Conservation (phyloP, 441 rosid genomes). For the Pelargonium citronellum region DNA sequence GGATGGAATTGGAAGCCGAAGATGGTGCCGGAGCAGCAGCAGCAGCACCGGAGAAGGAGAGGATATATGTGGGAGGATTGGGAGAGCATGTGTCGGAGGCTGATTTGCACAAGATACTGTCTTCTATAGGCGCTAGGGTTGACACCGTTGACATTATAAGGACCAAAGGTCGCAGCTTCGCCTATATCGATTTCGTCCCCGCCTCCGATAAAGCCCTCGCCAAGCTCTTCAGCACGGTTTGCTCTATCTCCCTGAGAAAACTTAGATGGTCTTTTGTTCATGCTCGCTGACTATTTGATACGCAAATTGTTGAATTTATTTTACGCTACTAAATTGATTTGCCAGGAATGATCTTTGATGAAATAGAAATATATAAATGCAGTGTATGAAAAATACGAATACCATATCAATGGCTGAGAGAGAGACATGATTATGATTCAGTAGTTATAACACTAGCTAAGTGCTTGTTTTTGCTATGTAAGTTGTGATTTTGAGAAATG, state of each 20-base stretch:
- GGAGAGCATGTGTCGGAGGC: slow-evolving; percentile 59
- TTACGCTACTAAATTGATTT: too few relatives aligned
- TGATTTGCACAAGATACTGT: slow-evolving; percentile 52
- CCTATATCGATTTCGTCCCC: slow-evolving; percentile 61
- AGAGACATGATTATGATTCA: too few relatives aligned
- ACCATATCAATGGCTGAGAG: too few relatives aligned
- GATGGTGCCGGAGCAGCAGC: neutral
- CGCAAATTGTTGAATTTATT: too few relatives aligned
- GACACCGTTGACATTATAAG: slow-evolving; percentile 51
- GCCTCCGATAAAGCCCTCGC: slow-evolving; percentile 52
- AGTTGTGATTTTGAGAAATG: too few relatives aligned
- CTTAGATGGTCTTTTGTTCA: too few relatives aligned
- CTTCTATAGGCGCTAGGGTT: slow-evolving; percentile 39
- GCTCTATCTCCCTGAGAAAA: slow-evolving; percentile 1
- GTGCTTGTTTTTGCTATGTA: too few relatives aligned
- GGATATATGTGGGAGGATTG: slow-evolving; percentile 70
- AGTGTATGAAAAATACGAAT: too few relatives aligned
- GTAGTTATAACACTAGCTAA: too few relatives aligned
- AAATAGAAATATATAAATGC: too few relatives aligned
- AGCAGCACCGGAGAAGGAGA: slow-evolving; percentile 9
- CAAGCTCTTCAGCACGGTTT: slow-evolving; percentile 71
- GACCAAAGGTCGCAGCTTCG: slow-evolving; percentile 83
- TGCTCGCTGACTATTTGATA: too few relatives aligned
- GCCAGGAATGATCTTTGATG: too few relatives aligned
- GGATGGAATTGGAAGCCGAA: neutral